A percentile compares a stretch with the other conserved stretches of the same genome.
Evolutionary conservation across 1,284 basidiomycete species (phyloP).

Genomic region (Ustilago cynodontis): DNA sequence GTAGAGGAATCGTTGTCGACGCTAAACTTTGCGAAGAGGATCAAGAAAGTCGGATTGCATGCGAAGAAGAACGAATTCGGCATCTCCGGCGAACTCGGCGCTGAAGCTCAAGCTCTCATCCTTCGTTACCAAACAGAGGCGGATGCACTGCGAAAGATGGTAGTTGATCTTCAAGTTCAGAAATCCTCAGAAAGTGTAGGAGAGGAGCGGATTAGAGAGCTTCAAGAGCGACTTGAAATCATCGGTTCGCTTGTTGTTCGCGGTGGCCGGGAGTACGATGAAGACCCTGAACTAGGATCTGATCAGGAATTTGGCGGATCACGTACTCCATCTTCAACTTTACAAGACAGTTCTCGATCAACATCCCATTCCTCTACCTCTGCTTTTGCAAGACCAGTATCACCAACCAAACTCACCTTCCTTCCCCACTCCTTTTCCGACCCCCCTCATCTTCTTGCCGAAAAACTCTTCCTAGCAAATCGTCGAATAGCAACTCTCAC

Average conservation of each 20-base stretch:
- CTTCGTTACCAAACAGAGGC: constrained; percentile 63
- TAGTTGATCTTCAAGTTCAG: constrained; percentile 43
- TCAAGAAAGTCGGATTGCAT: constrained; percentile 82
- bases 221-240: constrained; percentile 60
- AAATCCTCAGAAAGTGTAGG: constrained; percentile 5
- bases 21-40: constrained; percentile 85
- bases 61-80: constrained; percentile 91
- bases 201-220: constrained; percentile 42
- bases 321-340: constrained; percentile 3
- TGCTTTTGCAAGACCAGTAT: constrained; percentile 47
- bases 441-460: constrained; percentile 57
- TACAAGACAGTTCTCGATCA: constrained; percentile 16
- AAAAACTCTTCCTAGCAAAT: constrained; percentile 62
- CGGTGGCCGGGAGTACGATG: constrained; percentile 45
- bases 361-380: constrained; percentile 26
- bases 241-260: constrained; percentile 61
- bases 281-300: neutral
- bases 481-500: constrained; percentile 46
- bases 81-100: constrained; percentile 34
- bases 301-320: constrained; percentile 11
- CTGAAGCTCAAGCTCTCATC: constrained; percentile 63
- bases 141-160: constrained; percentile 55
- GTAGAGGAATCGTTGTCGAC: constrained; percentile 85
- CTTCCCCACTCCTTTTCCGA: constrained; percentile 47
- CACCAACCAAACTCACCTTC: constrained; percentile 40